These are phyloP conservation scores for Talaromyces sp. DNA, from an alignment of 2,329 filamentous ascomycete species.

Conservation along the genomic window DNA sequence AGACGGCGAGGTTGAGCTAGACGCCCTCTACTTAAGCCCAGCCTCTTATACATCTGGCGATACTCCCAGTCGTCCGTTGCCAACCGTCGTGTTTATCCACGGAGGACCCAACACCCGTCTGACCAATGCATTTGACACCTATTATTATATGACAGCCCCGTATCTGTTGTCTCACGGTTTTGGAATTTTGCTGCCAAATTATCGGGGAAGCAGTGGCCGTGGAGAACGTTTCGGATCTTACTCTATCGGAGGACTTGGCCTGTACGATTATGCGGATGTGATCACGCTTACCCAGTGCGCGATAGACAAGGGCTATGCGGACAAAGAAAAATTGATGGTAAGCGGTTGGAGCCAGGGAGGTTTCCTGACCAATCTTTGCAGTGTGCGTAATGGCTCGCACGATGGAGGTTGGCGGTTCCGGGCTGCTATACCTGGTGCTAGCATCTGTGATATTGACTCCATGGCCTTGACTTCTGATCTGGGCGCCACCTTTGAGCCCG, in stretches of 20 bases:
- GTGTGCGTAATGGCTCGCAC: slow-evolving; percentile 10
- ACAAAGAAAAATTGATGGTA: slow-evolving; percentile 11
- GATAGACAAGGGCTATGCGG: slow-evolving; percentile 12
- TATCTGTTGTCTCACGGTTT: slow-evolving; percentile 14
- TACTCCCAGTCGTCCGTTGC: background rate
- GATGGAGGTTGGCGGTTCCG: slow-evolving; percentile 10
- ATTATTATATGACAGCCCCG: slow-evolving; percentile 13
- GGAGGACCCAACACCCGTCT: slow-evolving; percentile 15
- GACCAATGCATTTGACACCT: slow-evolving; percentile 13
- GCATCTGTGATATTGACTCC: slow-evolving; percentile 14
- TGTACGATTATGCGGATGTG: slow-evolving; percentile 13
- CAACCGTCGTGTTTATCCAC: slow-evolving; percentile 15
- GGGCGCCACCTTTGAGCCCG: slow-evolving; percentile 9
- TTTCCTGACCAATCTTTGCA: slow-evolving; percentile 11
- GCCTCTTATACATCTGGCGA: background rate
- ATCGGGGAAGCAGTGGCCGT: slow-evolving; percentile 16
- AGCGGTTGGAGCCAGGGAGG: slow-evolving; percentile 15
- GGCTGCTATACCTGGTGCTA: slow-evolving; percentile 12
- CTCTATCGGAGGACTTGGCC: slow-evolving; percentile 12
- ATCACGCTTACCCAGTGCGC: slow-evolving; percentile 13
- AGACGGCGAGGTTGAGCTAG: slow-evolving; percentile 2
- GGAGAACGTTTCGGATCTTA: slow-evolving; percentile 13
- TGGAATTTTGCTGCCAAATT: slow-evolving; percentile 16
- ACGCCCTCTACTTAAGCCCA: slow-evolving; percentile 2
- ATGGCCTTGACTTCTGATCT: slow-evolving; percentile 13